phyloP scores from a whole-genome alignment of 441 rosid genomes.

The Arabidopsis hybrid region DNA sequence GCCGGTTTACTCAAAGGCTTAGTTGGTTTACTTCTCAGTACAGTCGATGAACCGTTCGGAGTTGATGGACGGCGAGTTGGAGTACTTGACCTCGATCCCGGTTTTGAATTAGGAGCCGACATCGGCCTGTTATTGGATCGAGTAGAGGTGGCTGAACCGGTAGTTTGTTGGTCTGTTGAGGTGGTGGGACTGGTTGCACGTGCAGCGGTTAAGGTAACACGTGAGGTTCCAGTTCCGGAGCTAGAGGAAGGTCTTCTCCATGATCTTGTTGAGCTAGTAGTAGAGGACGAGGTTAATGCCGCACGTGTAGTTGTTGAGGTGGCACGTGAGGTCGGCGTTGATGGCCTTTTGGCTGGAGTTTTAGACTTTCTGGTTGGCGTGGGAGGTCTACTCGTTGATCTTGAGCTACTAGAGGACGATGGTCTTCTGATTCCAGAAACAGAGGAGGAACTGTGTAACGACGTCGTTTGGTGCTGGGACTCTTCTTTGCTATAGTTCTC shows the following conservation, averaged over 20 bases:
- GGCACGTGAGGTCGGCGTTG: slow-evolving; percentile 51
- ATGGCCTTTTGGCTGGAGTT: slow-evolving; percentile 58
- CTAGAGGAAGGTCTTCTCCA: slow-evolving; percentile 47
- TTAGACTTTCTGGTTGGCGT: slow-evolving; percentile 61
- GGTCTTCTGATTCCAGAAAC: slow-evolving; percentile 50
- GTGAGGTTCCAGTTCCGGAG: slow-evolving; percentile 54
- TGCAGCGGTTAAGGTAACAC: slow-evolving; percentile 46
- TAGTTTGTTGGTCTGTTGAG: slow-evolving; percentile 53
- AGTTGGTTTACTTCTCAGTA: slow-evolving; percentile 48
- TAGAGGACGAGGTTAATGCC: slow-evolving; percentile 54
- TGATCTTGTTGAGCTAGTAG: slow-evolving; percentile 54
- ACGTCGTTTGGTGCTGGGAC: slow-evolving; percentile 16
- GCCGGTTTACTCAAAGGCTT: slow-evolving; percentile 35
- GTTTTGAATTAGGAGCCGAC: slow-evolving; percentile 50
- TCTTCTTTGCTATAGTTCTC: slow-evolving; percentile 61
- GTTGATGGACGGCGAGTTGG: slow-evolving; percentile 51
- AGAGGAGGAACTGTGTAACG: not conserved
- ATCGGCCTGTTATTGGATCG: slow-evolving; percentile 41
- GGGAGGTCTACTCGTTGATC: slow-evolving; percentile 41
- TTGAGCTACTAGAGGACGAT: slow-evolving; percentile 56
- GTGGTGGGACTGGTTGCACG: slow-evolving; percentile 38
- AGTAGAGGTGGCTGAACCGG: slow-evolving; percentile 54
- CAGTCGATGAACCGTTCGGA: slow-evolving; percentile 47
- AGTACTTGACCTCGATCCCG: slow-evolving; percentile 63
- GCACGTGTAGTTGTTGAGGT: slow-evolving; percentile 54